Percentiles rank a stretch among this genome's conserved stretches.
Conservation (phyloP, 495 filamentous ascomycete species). For the Aspergillus steynii region DNA sequence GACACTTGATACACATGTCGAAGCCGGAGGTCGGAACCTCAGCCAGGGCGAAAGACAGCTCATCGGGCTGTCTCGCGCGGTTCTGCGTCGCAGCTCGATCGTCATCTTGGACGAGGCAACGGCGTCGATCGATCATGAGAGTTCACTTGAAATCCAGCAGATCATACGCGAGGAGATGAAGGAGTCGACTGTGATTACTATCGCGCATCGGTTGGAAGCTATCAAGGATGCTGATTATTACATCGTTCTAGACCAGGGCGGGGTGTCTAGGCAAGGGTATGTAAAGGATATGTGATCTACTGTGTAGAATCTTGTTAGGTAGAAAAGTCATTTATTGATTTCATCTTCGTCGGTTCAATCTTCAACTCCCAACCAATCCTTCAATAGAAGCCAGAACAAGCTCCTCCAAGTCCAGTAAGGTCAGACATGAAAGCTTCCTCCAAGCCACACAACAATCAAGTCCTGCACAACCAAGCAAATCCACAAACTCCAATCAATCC, state of each 20-base stretch:
- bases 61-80: conserved; percentile 58
- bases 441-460: neutral
- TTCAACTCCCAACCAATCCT: too few species aligned
- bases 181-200: conserved; percentile 80
- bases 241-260: conserved; percentile 68
- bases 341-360: neutral
- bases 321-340: conserved; percentile 1
- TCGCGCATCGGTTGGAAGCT: conserved; percentile 81
- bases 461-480: neutral
- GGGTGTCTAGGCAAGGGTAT: conserved; percentile 41
- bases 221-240: conserved; percentile 75
- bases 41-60: conserved; percentile 64
- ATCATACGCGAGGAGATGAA: conserved; percentile 72
- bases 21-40: conserved; percentile 58
- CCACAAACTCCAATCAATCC: neutral
- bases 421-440: neutral
- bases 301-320: neutral
- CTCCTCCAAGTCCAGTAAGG: neutral
- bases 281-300: conserved; percentile 26
- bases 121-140: conserved; percentile 79
- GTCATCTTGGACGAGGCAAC: conserved; percentile 79
- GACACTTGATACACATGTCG: conserved; percentile 54
- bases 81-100: conserved; percentile 58
- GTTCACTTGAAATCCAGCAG: conserved; percentile 74
- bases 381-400: neutral